Evolutionary conservation across 2,329 filamentous ascomycete species (phyloP), one percentile per base, ranked within the genome.

Genomic region (Bipolaris bicolor): DNA sequence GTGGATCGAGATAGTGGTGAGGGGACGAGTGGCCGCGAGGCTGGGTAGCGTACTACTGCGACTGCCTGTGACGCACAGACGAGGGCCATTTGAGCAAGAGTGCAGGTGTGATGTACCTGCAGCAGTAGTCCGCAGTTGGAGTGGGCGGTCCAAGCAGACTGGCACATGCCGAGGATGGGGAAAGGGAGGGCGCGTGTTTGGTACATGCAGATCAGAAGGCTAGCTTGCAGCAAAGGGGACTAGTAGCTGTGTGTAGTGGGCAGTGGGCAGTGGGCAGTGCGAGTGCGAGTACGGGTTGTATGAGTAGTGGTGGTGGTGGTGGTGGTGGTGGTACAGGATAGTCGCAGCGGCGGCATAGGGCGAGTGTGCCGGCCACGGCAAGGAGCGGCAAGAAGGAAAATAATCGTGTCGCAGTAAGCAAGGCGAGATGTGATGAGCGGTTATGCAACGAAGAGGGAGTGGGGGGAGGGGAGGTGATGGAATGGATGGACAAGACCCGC

Each of bases 1-100:
- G 26, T 29, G 26, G 26, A 29, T 29, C 7, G 26, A 29, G 16
- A n/a, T 41, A 16, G 20, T 41, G 20, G 20, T 41, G 39, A 41
- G 39, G 18, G 15, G 11, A 22, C 20, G 7, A 29, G 26, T 10
- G 7, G 37, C 48, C 48, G 58, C 58, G 54, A 61, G 61, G 63
- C 61, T 67, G 64, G 61, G 31, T 40, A 55, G 56, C 31, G 41
- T 63, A 54, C 34, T 51, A 53, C 53, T 55, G 62, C 61, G 61
- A 26, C 24, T 29, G 9, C 7, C 26, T 10, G 26, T 29, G 26
- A 59, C 50, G 62, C 56, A 54, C 49, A 55, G 31, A 53, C 34
- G 36, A 9, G 7, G 6, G 10, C n/a, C 13, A 64, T 56, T 55
- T 54, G 58, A 54, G 51, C 24, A 46, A 34, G 20, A 46, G 22